phyloP scores from a whole-genome alignment of 345 rosid species.

The Lepidium aucheri region DNA sequence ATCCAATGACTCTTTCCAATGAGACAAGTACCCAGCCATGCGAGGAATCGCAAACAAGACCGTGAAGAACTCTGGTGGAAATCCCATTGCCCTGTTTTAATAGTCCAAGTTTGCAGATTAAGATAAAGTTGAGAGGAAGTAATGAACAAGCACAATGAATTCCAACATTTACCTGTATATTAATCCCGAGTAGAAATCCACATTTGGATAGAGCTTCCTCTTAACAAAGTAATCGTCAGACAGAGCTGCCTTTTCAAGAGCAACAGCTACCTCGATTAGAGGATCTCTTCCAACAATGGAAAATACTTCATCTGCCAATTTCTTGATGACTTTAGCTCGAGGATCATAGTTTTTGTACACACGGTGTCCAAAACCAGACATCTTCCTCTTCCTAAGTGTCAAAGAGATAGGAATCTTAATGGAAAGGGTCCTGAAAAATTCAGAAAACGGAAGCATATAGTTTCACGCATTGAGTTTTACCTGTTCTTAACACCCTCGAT shows the following conservation, averaged over 20 bases:
- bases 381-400: conserved; percentile 67
- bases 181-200: conserved; percentile 95
- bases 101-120: neutral
- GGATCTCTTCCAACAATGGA: conserved; percentile 96
- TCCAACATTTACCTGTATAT: conserved; percentile 59
- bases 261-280: conserved; percentile 96
- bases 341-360: conserved; percentile 98
- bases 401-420: neutral
- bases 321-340: conserved; percentile 86
- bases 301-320: conserved; percentile 91
- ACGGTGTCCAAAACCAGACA: conserved; percentile 99
- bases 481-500: conserved; percentile 93
- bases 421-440: neutral
- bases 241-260: conserved; percentile 93
- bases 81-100: conserved; percentile 87
- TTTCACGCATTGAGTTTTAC: conserved; percentile 24
- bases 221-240: conserved; percentile 83
- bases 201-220: conserved; percentile 95
- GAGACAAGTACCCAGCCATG: conserved; percentile 96
- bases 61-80: conserved; percentile 92
- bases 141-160: neutral
- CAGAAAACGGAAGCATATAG: neutral
- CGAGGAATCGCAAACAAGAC: conserved; percentile 92
- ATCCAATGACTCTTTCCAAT: conserved; percentile 93
- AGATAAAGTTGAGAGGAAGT: conserved; percentile 2